These are phyloP conservation scores for Tulasnella calospora DNA, from an alignment of 768 basidiomycete species.

Conservation along the genomic window DNA sequence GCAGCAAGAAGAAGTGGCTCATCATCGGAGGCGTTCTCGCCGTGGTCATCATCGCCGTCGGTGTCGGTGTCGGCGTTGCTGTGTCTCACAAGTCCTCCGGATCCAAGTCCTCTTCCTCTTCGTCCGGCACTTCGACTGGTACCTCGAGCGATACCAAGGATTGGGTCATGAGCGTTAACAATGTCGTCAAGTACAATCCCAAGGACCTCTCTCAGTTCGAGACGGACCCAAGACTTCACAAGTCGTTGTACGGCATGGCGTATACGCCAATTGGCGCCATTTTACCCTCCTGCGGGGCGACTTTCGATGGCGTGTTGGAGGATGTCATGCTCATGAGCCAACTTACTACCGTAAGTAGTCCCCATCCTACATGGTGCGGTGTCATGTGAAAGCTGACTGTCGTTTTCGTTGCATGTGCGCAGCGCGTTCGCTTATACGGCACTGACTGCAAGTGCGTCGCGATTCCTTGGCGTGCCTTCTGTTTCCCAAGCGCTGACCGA, in stretches of 20 bases:
- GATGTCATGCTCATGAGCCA: conserved; percentile 64
- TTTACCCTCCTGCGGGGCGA: conserved; percentile 62
- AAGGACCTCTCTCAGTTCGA: conserved; percentile 75
- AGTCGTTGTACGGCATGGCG: conserved; percentile 79
- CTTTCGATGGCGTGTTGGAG: conserved; percentile 35
- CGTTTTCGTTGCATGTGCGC: conserved; percentile 7
- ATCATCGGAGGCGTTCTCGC: conserved; percentile 34
- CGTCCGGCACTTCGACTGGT: conserved; percentile 35
- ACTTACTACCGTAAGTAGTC: conserved; percentile 52
- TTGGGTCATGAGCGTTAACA: conserved; percentile 33
- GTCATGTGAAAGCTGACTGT: background rate
- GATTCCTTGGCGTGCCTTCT: conserved; percentile 43
- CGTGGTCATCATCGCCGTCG: conserved; percentile 51
- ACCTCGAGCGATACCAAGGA: conserved; percentile 38
- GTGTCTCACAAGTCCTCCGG: conserved; percentile 49
- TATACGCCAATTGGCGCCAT: conserved; percentile 78
- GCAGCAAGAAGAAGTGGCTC: conserved; percentile 15
- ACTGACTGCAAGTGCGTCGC: conserved; percentile 78
- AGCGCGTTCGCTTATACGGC: conserved; percentile 77
- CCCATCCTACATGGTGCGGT: background rate
- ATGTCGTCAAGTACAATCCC: conserved; percentile 40
- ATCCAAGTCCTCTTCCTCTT: conserved; percentile 25
- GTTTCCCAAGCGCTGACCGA: background rate
- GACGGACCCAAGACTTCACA: conserved; percentile 61
- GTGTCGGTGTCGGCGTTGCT: conserved; percentile 59